Conservation (phyloP, 768 basidiomycete genomes). For the Mycena latifolia region DNA sequence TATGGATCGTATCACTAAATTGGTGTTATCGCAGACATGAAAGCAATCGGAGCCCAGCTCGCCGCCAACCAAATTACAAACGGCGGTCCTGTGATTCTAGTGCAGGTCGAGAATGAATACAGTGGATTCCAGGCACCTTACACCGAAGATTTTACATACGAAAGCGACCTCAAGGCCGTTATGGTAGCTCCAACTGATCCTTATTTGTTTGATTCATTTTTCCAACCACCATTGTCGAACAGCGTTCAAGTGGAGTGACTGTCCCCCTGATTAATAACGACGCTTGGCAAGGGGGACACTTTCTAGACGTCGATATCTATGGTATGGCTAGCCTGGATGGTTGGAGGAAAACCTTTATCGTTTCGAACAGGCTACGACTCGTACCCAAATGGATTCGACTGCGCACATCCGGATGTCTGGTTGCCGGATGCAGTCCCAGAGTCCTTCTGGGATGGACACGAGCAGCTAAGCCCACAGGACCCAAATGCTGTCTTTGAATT, state of each 20-base stretch:
- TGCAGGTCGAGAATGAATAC: constrained; percentile 68
- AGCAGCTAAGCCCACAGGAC: constrained; percentile 50
- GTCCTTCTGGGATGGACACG: constrained; percentile 57
- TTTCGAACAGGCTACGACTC: constrained; percentile 52
- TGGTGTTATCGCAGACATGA: constrained; percentile 47
- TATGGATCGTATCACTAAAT: too few species aligned
- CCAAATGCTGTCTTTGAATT: constrained; percentile 59
- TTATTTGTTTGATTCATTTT: not conserved
- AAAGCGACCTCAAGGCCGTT: constrained; percentile 46
- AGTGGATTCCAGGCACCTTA: constrained; percentile 51
- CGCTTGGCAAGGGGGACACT: constrained; percentile 60
- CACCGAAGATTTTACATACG: constrained; percentile 56
- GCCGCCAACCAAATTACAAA: constrained; percentile 69
- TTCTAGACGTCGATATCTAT: constrained; percentile 61
- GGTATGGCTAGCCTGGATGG: constrained; percentile 41
- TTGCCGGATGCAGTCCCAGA: constrained; percentile 55
- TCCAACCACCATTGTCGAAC: constrained; percentile 1
- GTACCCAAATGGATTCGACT: constrained; percentile 69
- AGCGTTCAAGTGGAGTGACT: constrained; percentile 58
- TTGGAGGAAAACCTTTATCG: not conserved
- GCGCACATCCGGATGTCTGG: constrained; percentile 62
- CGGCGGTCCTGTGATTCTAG: constrained; percentile 66
- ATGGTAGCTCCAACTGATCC: constrained; percentile 41
- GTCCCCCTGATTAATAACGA: constrained; percentile 64
- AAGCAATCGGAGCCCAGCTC: constrained; percentile 57